phyloP scores from a whole-genome alignment of 2,329 filamentous ascomycete genomes.

The Dissoconium aciculare region DNA sequence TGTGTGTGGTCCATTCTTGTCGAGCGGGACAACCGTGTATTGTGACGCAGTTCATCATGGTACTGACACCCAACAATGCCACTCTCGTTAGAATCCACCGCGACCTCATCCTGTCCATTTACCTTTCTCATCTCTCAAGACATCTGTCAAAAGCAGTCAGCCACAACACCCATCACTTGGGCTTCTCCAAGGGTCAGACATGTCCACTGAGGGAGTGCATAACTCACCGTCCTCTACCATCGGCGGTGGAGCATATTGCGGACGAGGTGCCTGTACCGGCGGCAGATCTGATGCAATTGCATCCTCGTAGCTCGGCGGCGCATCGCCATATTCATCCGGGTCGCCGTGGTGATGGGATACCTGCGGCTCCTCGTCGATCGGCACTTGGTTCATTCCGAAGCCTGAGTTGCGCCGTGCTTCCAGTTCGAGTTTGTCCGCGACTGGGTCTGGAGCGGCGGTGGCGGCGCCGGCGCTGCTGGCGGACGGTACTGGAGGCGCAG shows the following conservation, averaged over 20 bases:
- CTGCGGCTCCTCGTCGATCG: slow-evolving; percentile 4
- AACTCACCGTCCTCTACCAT: slow-evolving; percentile 16
- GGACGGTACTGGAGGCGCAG: slow-evolving; percentile 12
- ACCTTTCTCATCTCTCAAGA: neutral
- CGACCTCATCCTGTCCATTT: too few relatives aligned
- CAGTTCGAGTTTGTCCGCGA: slow-evolving; percentile 14
- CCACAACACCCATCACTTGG: neutral
- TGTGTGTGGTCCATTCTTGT: too few relatives aligned
- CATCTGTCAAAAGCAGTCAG: neutral
- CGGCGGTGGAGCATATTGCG: slow-evolving; percentile 42
- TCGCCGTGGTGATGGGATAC: too few relatives aligned
- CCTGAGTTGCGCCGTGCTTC: slow-evolving; percentile 14
- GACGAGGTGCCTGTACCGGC: slow-evolving; percentile 56
- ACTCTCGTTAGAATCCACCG: too few relatives aligned
- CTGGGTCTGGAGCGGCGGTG: slow-evolving; percentile 12
- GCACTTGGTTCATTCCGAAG: slow-evolving; percentile 16
- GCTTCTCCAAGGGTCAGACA: too few relatives aligned
- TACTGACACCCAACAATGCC: too few relatives aligned
- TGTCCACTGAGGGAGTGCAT: too few relatives aligned
- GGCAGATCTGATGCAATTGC: slow-evolving; percentile 67
- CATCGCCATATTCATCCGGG: slow-evolving; percentile 37
- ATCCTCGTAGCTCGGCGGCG: slow-evolving; percentile 91
- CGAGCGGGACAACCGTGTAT: too few relatives aligned
- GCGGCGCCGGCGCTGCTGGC: slow-evolving; percentile 9
- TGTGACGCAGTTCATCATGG: too few relatives aligned